phyloP scores from a whole-genome alignment of 345 rosid genomes.

The Hevea brasiliensis region DNA sequence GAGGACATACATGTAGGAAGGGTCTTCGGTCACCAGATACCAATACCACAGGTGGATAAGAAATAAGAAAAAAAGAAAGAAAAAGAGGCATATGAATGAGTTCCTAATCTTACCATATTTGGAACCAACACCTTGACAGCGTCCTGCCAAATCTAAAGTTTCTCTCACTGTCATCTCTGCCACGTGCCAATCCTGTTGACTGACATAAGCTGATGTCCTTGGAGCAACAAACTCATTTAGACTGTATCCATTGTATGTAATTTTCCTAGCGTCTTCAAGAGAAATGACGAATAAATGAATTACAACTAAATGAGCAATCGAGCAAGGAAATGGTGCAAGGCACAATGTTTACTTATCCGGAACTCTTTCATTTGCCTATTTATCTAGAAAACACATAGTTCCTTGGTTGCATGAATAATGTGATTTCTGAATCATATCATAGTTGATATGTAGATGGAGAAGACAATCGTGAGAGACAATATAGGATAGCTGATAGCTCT shows the following conservation, averaged over 20 bases:
- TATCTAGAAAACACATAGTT: not conserved
- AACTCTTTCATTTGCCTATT: not conserved
- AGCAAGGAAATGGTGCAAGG: not conserved
- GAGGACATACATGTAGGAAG: not conserved
- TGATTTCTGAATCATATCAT: not conserved
- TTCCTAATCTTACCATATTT: constrained; percentile 66
- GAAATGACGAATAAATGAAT: constrained; percentile 15
- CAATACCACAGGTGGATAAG: not conserved
- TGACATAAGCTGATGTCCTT: constrained; percentile 88
- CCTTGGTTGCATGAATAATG: not conserved
- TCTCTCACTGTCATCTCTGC: constrained; percentile 97
- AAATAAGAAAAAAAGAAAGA: not conserved
- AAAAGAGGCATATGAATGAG: constrained; percentile 8
- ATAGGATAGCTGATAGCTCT: not conserved
- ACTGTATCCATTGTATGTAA: constrained; percentile 78
- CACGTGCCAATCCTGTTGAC: constrained; percentile 92
- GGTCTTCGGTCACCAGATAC: not conserved
- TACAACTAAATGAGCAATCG: not conserved
- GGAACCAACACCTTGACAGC: constrained; percentile 95
- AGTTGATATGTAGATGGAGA: not conserved
- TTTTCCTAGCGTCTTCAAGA: constrained; percentile 64
- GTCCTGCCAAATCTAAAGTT: constrained; percentile 83
- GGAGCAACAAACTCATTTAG: constrained; percentile 82
- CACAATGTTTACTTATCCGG: not conserved
- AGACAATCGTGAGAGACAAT: not conserved